Percentiles rank a stretch among this genome's conserved stretches.
Evolutionary conservation across 305 asterid genomes (phyloP).

Genomic region (Ilex paraguariensis): DNA sequence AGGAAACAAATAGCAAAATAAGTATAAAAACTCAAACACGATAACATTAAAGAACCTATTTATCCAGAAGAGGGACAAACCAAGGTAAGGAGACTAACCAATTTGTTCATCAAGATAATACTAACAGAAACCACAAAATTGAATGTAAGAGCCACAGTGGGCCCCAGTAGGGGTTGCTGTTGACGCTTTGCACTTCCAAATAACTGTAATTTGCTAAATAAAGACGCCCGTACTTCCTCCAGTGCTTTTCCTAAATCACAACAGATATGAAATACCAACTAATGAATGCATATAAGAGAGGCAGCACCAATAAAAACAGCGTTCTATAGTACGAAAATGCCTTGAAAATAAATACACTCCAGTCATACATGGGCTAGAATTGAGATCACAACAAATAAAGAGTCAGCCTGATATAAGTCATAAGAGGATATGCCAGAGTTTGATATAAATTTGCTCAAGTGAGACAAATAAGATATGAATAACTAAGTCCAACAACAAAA

Average conservation of each 20-base stretch:
- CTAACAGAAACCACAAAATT: constrained; percentile 84
- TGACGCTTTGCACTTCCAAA: constrained; percentile 67
- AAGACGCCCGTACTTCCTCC: constrained; percentile 79
- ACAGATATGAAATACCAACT: not conserved
- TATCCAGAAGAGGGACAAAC: constrained; percentile 7
- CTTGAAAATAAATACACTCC: no score
- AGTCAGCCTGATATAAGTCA: no score
- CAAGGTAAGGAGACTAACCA: constrained; percentile 43
- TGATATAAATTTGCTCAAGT: no score
- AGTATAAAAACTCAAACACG: not conserved
- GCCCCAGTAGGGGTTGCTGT: constrained; percentile 68
- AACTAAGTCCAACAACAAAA: no score
- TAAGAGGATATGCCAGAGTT: no score
- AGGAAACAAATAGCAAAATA: constrained; percentile 4
- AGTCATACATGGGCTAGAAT: no score
- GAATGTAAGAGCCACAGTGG: constrained; percentile 81
- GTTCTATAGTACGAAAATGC: no score
- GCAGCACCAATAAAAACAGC: no score
- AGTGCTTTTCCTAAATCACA: constrained; percentile 66
- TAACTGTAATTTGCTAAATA: constrained; percentile 64
- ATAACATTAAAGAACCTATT: constrained; percentile 1
- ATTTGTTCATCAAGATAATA: constrained; percentile 91
- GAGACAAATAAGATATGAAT: no score
- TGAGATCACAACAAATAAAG: no score
- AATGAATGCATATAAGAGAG: no score